Base-by-base conservation (phyloP, 257 asterid genomes). In the Hygrophila difformis region DNA sequence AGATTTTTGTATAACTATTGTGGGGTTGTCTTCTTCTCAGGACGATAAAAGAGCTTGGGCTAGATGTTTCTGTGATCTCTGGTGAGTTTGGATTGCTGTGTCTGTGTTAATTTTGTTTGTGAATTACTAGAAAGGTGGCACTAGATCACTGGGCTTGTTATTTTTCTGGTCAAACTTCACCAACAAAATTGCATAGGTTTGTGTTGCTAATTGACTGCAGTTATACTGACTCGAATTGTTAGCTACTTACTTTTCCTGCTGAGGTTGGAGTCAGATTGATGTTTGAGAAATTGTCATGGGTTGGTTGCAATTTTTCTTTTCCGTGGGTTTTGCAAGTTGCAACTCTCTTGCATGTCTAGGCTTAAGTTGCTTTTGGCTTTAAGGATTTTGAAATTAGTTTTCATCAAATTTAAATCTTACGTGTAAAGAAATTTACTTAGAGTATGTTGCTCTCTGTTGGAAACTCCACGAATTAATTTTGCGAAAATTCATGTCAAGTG, bases 1-100 rank as follows among this genome's bases (percentile, higher is more conserved):
- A 16, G 17, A 41, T 37, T 45, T 52, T 23, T 9, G n/a, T 36
- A 4, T 39, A n/a, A 44, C 39, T 1, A 2, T 22, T 34, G 15
- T 37, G 36, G 20, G 8, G 31, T 43, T 59, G 31, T 19, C 36
- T 33, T 19, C 36, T 33, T 39, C 12, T 16, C 71, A 79, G 86
- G 67, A 66, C 86, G 7, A 66, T 71, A 17, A 55, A 59, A 10
- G 83, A 76, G 62, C 86, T 80, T 28, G 83, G 77, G 18, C 47
- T 80, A 10, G 73, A 63, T 23, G 55, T 37, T 26, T 60, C 70
- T 52, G 51, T 70, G 54, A 59, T 80, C 46, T 63, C 83, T 36
- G 66, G 89, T 79, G 49, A 75, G 81, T 26, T 47, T 61, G 18
- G 11, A 1, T 44, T 11, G 15, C 29, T 42, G 49, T 49, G 44